Percentiles rank a stretch among this genome's conserved stretches.
These are phyloP conservation scores for Kwoniella botswanensis DNA, from an alignment of 768 basidiomycete species.

Conservation along the genomic window DNA sequence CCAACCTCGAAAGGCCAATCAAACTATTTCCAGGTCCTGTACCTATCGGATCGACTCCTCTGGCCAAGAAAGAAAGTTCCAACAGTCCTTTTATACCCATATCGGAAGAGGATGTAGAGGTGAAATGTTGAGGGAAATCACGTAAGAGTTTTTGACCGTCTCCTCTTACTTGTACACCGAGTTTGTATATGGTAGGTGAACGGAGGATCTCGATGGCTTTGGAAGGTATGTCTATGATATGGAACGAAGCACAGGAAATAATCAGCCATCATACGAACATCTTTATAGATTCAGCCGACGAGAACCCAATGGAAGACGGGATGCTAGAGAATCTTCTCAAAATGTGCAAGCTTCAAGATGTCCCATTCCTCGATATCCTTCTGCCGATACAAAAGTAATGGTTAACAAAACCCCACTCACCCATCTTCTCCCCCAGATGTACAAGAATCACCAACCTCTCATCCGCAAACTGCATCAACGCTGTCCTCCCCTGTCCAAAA, in stretches of 20 bases:
- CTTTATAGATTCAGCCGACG: background rate
- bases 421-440: conserved; percentile 41
- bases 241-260: background rate
- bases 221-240: conserved; percentile 33
- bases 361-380: too few species aligned
- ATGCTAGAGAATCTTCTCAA: too few species aligned
- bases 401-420: conserved; percentile 27
- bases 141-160: conserved; percentile 51
- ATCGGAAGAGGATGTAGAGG: background rate
- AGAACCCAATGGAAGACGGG: too few species aligned
- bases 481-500: conserved; percentile 40
- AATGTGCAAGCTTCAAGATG: too few species aligned
- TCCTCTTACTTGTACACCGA: conserved; percentile 48
- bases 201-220: conserved; percentile 39
- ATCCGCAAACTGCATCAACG: conserved; percentile 46
- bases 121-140: conserved; percentile 46
- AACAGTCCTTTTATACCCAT: conserved; percentile 30
- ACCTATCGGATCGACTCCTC: conserved; percentile 46
- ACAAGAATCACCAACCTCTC: conserved; percentile 43
- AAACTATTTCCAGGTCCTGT: conserved; percentile 43
- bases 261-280: background rate
- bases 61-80: conserved; percentile 52
- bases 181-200: conserved; percentile 37
- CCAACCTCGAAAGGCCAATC: conserved; percentile 48
- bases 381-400: too few species aligned